Conservation (phyloP, 2,329 filamentous ascomycete genomes). For the Biscogniauxia sp. region DNA sequence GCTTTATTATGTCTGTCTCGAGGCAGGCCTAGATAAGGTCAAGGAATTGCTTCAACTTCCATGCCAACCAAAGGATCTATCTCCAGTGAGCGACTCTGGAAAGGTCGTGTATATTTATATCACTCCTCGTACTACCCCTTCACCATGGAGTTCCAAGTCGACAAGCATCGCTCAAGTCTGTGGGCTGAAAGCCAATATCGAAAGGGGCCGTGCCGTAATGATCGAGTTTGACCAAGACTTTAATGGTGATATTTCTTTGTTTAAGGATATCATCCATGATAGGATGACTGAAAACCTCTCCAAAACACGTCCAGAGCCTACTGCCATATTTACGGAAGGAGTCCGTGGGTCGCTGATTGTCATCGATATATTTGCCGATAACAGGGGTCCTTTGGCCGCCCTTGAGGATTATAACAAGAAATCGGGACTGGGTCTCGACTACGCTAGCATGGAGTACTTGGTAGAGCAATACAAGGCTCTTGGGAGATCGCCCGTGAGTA, state of each 20-base stretch:
- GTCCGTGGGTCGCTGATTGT: constrained; percentile 63
- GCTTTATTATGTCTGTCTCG: constrained; percentile 67
- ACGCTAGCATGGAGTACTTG: constrained; percentile 88
- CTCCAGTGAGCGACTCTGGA: constrained; percentile 26
- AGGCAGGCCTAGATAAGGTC: constrained; percentile 41
- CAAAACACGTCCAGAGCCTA: constrained; percentile 63
- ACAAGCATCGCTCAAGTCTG: constrained; percentile 54
- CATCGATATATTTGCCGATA: constrained; percentile 69
- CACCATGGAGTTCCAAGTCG: constrained; percentile 87
- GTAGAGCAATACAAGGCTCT: constrained; percentile 76
- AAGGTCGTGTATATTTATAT: constrained; percentile 65
- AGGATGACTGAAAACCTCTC: constrained; percentile 91
- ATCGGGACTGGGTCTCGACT: constrained; percentile 82
- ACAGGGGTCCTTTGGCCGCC: constrained; percentile 64
- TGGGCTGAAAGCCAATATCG: constrained; percentile 48
- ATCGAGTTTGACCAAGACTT: constrained; percentile 57
- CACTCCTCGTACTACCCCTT: constrained; percentile 78
- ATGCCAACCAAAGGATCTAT: constrained; percentile 36
- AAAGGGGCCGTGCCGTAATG: constrained; percentile 79
- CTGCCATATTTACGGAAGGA: constrained; percentile 74
- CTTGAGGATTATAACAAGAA: constrained; percentile 81
- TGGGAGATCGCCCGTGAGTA: constrained; percentile 52
- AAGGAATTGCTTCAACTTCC: constrained; percentile 42
- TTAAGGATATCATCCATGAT: constrained; percentile 77
- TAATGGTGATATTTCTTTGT: constrained; percentile 48